Conservation (phyloP, 139 green algal species). For the Edaphochlamys debaryana region DNA sequence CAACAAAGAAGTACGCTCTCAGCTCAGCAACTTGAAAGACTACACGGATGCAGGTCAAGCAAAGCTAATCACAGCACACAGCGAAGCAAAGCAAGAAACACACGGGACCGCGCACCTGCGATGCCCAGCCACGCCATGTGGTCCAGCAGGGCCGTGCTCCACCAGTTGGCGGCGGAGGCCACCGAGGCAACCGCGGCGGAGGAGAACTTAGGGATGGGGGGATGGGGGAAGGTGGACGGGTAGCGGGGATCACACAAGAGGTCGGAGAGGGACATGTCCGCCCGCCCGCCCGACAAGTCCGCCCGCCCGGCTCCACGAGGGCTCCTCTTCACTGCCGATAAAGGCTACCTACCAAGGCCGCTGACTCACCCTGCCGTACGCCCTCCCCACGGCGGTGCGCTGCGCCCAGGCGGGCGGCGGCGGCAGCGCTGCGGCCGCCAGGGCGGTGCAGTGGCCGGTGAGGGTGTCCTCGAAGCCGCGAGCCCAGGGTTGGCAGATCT, state of each 20-base stretch:
- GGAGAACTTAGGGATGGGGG: not conserved
- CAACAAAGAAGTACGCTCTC: no score
- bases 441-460: not conserved
- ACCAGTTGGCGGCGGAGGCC: slow-evolving; percentile 21
- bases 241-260: no score
- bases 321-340: no score
- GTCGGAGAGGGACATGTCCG: no score
- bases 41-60: no score
- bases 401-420: slow-evolving; percentile 24
- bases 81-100: no score
- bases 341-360: no score
- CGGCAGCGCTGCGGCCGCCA: slow-evolving; percentile 23
- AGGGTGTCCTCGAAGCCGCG: slow-evolving; percentile 37
- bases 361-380: slow-evolving; percentile 4
- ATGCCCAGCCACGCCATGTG: slow-evolving; percentile 37
- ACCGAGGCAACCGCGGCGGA: not conserved
- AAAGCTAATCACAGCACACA: no score
- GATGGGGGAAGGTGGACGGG: no score
- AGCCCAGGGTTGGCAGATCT: slow-evolving; percentile 42
- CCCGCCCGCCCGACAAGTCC: no score
- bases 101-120: not conserved
- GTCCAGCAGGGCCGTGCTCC: slow-evolving; percentile 28
- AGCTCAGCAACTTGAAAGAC: no score
- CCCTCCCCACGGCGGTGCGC: not conserved
- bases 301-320: no score